Evolutionary conservation across 1,284 basidiomycete genomes (phyloP).

Genomic region (Dichomitus squalens): DNA sequence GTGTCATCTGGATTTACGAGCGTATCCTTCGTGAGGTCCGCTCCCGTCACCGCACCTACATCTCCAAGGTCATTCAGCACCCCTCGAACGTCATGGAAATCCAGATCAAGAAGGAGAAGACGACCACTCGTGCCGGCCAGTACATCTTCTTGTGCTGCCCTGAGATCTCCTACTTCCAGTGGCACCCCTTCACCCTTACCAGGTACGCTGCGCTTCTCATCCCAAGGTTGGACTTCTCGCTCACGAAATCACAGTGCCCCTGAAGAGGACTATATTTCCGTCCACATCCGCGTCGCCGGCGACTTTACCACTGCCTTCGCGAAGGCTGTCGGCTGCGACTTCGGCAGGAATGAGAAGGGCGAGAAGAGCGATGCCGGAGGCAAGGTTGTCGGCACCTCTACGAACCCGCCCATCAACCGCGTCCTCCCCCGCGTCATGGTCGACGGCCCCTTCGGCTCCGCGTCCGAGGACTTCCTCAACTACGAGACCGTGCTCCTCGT

Average conservation of each 20-base stretch:
- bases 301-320: constrained; percentile 86
- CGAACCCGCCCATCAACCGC: constrained; percentile 66
- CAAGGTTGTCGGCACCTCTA: constrained; percentile 57
- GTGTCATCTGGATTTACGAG: constrained; percentile 82
- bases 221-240: background rate
- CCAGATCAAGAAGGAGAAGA: constrained; percentile 93
- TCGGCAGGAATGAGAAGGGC: constrained; percentile 57
- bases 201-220: constrained; percentile 42
- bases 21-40: constrained; percentile 87
- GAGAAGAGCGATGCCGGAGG: constrained; percentile 54
- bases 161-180: constrained; percentile 90
- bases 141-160: constrained; percentile 90
- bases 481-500: constrained; percentile 86
- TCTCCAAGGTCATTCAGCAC: constrained; percentile 92
- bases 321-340: constrained; percentile 82
- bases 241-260: constrained; percentile 60
- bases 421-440: constrained; percentile 88
- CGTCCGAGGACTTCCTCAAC: constrained; percentile 84
- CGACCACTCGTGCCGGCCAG: constrained; percentile 76
- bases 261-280: constrained; percentile 88
- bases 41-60: constrained; percentile 84
- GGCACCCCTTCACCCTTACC: constrained; percentile 93
- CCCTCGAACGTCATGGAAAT: constrained; percentile 89
- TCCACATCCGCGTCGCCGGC: constrained; percentile 86
- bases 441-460: constrained; percentile 86